Evolutionary conservation across 2,329 filamentous ascomycete genomes (phyloP), one percentile per base, ranked within the genome.

Genomic region (Dendryphion nanum): DNA sequence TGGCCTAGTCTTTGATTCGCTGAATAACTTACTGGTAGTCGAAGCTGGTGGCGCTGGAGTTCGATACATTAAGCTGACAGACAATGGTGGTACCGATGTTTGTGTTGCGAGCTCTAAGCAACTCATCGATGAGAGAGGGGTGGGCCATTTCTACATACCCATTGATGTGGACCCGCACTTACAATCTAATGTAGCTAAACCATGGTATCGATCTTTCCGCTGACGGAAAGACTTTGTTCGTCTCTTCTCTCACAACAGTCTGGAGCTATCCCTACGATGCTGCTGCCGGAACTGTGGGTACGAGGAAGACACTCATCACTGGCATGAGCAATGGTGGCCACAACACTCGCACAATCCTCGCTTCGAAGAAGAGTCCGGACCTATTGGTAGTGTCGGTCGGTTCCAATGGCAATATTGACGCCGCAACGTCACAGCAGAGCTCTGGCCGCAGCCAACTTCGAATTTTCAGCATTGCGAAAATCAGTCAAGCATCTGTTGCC

Each of bases 311-410:
- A 4, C 36, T 56, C 6, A 39, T 56, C 28, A 46, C 45, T n/a
- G 51, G 46, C 17, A 56, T 56, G 51, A 44, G 37, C 39, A 36
- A 38, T 28, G 30, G 38, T 18, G 45, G 47, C 4, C 53, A 56
- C 31, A 13, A 29, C 13, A 49, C 42, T 7, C 46, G 50, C 17
- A 53, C 52, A 7, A 12, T 55, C 10, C 29, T 47, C n/a, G 29
- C 41, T 10, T 46, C 50, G 3, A 50, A 47, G 37, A 44, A 45
- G 16, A 38, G 37, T 23, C 64, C 76, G 13, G 55, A 61, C 6
- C 60, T 68, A 2, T 68, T 88, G 4, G 57, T 87, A 30, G 74
- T 86, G 15, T 82, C 77, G n/a, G 75, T 80, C 38, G 83, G 83
- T 31, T 83, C 77, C 50, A 66, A 71, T 19, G 66, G 65, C 18